phyloP scores from a whole-genome alignment of 2,329 filamentous ascomycete species.

The Penicillium olsonii region DNA sequence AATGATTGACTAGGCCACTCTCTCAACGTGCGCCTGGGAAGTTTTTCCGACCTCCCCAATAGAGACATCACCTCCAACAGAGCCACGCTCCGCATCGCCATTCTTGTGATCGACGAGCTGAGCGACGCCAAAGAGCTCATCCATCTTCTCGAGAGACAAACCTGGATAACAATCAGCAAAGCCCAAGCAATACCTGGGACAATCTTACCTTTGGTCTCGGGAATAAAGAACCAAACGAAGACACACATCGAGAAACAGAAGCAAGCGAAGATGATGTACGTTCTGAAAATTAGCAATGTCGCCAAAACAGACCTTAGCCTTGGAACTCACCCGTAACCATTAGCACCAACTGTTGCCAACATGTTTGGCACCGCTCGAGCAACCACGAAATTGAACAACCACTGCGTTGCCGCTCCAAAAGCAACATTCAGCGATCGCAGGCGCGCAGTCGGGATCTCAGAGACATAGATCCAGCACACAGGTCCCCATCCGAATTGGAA shows the following conservation, averaged over 20 bases:
- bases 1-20: not conserved
- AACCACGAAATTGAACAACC: constrained; percentile 74
- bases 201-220: constrained; percentile 67
- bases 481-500: constrained; percentile 73
- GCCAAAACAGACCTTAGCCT: not conserved
- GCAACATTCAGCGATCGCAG: constrained; percentile 68
- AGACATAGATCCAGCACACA: constrained; percentile 71
- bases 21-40: constrained; percentile 15
- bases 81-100: constrained; percentile 20
- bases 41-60: constrained; percentile 10
- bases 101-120: constrained; percentile 40
- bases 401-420: constrained; percentile 68
- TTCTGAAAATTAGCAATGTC: constrained; percentile 45
- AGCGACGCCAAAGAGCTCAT: constrained; percentile 65
- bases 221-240: constrained; percentile 69
- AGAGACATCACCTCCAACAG: not conserved
- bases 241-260: constrained; percentile 67
- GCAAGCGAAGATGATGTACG: constrained; percentile 68
- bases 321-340: constrained; percentile 50
- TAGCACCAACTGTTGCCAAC: constrained; percentile 57
- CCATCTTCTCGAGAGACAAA: constrained; percentile 64
- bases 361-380: constrained; percentile 68
- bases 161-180: constrained; percentile 23
- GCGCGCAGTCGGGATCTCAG: constrained; percentile 68
- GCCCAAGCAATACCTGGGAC: not conserved